Evolutionary conservation across 495 filamentous ascomycete genomes (phyloP), one percentile per base, ranked within the genome.

Genomic region (Daldinia vernicosa): DNA sequence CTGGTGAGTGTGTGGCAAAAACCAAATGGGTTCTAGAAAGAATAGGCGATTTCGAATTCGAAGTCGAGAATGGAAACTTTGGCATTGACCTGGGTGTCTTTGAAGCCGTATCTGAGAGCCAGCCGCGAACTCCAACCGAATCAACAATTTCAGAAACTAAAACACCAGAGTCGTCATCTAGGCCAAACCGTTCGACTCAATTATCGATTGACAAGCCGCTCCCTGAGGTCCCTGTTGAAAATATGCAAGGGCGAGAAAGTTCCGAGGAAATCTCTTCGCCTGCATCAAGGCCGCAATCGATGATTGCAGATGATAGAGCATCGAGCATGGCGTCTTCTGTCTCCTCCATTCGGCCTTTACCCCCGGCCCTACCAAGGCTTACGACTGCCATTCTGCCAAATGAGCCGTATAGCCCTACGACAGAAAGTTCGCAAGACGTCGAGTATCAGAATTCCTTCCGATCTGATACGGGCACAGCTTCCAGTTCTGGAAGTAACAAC

Each of bases 31-130:
- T 97, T 39, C 90, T 99, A 63, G 93, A 97, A 79, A 85, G 90
- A 54, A 93, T 95, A 68, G 96, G 95, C 24, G 95, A 99, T 78
- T 97, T 99, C 74, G 94, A 97, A 75, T 87, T 97, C 60, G 90
- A 93, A 50, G 75, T 85, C 15, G 79, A 81, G 22, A 75, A 76
- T 51, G 75, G 76, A 47, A 80, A 75, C 26, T 73, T 86, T n/a
- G 82, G 80, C 1, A 78, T 89, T 56, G 83, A 88, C 45, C 65
- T 84, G 22, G 75, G 76, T 3, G 73, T 79, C 15, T 74, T 85
- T 60, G 81, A 82, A 68, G 64, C 69, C 19, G 59, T 63, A 7
- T 66, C 69, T 0, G 57, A 75, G 22, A 83, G 47, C 63, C 81
- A 51, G 55, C 80, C 57, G 69, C 79, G 58, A 75, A 83, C 71